Base-by-base conservation (phyloP, 148 eudicot genomes). In the Vaccinium myrtillus region DNA sequence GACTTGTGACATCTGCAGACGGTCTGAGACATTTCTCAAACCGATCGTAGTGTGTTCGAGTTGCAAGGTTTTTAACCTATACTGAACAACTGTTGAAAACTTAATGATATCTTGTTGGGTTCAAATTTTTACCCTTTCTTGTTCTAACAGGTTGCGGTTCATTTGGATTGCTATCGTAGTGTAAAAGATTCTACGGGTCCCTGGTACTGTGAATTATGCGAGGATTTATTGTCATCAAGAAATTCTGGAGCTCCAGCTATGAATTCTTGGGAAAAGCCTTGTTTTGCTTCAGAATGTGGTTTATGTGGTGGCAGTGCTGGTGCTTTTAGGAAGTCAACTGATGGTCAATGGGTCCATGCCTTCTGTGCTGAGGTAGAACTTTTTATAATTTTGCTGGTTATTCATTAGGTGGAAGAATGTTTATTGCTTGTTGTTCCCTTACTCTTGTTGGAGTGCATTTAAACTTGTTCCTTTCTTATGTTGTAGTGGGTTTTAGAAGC, bases 161-260 rank as follows among this genome's bases (percentile, higher is more conserved):
- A 97, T 91, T 84, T 95, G 86, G 94, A 90, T 89, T 97, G 98
- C 85, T 95, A 97, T 87, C 92, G 93, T 48, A 92, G 93, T 87
- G 96, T 90, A 59, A 95, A 90, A 89, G 94, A 92, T 85, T 86
- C 93, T 69, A 83, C 93, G 6, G 98, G 99, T 78, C 98, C 99
- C 23, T 97, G 99, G 99, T 93, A 87, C 80, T 97, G 99, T 84
- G 99, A 97, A 86, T 83, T 95, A 83, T 97, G 99, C 83, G 98
- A 95, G 78, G 96, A 93, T 79, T 55, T 84, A 75, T 86, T 85
- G 74, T 88, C 88, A 3, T 87, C 94, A 74, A 91, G 89, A 86
- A 83, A 87, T 77, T 86, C 93, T 23, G 89, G 87, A 81, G 85
- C 88, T 83, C 70, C 87, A 32, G 78, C 81, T 58, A 87, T 85